phyloP scores from a whole-genome alignment of 2,329 filamentous ascomycete genomes.

The Alternaria incomplexa region DNA sequence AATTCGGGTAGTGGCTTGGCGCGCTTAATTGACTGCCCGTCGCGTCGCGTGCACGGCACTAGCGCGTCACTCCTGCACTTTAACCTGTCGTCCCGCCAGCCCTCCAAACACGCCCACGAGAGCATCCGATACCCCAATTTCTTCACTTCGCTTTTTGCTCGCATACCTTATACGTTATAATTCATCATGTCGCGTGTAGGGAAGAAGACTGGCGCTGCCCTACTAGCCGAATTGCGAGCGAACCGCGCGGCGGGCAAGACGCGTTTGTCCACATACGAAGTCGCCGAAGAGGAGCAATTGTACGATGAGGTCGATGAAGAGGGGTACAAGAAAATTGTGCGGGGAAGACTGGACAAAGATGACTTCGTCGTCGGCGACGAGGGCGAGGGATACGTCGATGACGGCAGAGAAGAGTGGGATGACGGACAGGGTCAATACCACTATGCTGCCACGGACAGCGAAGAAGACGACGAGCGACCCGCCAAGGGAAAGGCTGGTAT shows the following conservation, averaged over 20 bases:
- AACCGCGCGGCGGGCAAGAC: conserved; percentile 91
- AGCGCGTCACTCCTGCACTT: conserved; percentile 25
- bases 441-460: conserved; percentile 70
- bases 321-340: conserved; percentile 94
- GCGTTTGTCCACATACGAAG: conserved; percentile 82
- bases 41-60: conserved; percentile 28
- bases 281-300: conserved; percentile 80
- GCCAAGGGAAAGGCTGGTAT: conserved; percentile 65
- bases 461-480: conserved; percentile 73
- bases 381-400: conserved; percentile 94
- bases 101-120: conserved; percentile 29
- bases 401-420: conserved; percentile 75
- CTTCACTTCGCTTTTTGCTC: conserved; percentile 21
- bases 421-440: conserved; percentile 74
- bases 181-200: conserved; percentile 44
- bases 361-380: conserved; percentile 99
- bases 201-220: conserved; percentile 24
- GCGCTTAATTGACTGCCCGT: conserved; percentile 10
- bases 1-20: conserved; percentile 14
- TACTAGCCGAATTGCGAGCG: conserved; percentile 77
- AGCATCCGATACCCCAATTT: conserved; percentile 17
- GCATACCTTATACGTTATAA: conserved; percentile 18
- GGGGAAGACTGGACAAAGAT: conserved; percentile 85
- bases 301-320: conserved; percentile 98
- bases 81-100: conserved; percentile 27